Evolutionary conservation across 164 flowering plant genomes (phyloP).

Genomic region (Echeveria elegans): DNA sequence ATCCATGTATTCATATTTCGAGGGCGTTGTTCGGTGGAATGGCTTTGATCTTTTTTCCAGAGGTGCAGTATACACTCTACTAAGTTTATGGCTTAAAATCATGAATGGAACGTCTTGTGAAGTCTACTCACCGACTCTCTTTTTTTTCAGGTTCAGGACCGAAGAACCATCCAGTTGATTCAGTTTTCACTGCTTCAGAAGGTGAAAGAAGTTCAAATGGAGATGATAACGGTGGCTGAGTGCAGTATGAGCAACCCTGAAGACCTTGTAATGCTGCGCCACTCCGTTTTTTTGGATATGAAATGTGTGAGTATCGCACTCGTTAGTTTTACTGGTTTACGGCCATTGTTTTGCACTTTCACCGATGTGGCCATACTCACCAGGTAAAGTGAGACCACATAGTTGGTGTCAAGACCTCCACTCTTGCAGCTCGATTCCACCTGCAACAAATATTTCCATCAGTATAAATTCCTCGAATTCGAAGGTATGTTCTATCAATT

Average conservation of each 20-base stretch:
- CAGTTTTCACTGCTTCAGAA: slow-evolving; percentile 60
- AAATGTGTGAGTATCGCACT: slow-evolving; percentile 71
- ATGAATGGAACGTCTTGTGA: slow-evolving; percentile 52
- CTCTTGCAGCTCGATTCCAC: slow-evolving; percentile 65
- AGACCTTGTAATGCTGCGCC: slow-evolving; percentile 65
- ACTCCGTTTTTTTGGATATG: slow-evolving; percentile 36
- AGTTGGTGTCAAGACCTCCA: slow-evolving; percentile 53
- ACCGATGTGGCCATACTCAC: slow-evolving; percentile 81
- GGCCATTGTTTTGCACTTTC: slow-evolving; percentile 68
- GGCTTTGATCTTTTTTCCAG: slow-evolving; percentile 61
- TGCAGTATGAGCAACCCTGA: slow-evolving; percentile 52
- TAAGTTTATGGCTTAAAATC: slow-evolving; percentile 47
- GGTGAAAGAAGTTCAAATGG: slow-evolving; percentile 66
- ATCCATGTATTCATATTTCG: slow-evolving; percentile 76
- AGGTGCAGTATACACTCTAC: slow-evolving; percentile 74
- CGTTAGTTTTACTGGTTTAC: slow-evolving; percentile 40
- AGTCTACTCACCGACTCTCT: slow-evolving; percentile 53
- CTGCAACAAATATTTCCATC: slow-evolving; percentile 22
- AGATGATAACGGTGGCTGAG: slow-evolving; percentile 60
- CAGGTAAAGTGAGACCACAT: slow-evolving; percentile 62
- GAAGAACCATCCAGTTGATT: slow-evolving; percentile 50
- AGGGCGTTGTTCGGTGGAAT: slow-evolving; percentile 51
- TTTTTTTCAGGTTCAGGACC: slow-evolving; percentile 40
- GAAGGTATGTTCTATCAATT: no score
- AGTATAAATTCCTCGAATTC: neutral